phyloP scores from a whole-genome alignment of 2,329 filamentous ascomycete species.

The Talaromyces sp. region DNA sequence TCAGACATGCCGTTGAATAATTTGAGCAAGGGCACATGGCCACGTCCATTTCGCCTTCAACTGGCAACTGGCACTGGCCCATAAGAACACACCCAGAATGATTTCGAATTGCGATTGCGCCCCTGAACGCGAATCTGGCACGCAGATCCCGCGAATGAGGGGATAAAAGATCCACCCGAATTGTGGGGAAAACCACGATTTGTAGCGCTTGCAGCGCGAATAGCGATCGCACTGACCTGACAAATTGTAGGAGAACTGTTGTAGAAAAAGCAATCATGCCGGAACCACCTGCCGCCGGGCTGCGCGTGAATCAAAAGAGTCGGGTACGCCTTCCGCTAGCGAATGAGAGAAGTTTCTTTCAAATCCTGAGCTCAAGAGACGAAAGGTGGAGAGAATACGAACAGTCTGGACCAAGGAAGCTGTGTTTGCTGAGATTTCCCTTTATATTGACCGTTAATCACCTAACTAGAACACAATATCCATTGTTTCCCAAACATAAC shows the following conservation, averaged over 20 bases:
- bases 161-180: not conserved
- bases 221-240: not conserved
- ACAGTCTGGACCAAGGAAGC: not conserved
- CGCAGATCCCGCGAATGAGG: no score
- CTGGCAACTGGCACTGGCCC: not conserved
- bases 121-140: no score
- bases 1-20: not conserved
- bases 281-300: not conserved
- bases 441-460: not conserved
- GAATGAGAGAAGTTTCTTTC: not conserved
- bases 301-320: not conserved
- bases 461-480: no score
- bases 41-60: not conserved
- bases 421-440: no score
- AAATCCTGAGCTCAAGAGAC: not conserved
- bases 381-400: not conserved
- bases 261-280: constrained; percentile 9
- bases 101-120: no score
- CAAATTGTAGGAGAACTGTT: no score
- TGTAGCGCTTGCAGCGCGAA: constrained; percentile 4
- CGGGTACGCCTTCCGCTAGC: not conserved
- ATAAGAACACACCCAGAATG: not conserved
- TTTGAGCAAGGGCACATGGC: not conserved
- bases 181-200: constrained; percentile 8
- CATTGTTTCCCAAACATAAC: not conserved